A percentile compares a stretch with the other conserved stretches of the same genome.
Evolutionary conservation across 2,329 filamentous ascomycete genomes (phyloP).

Genomic region (Fusarium redolens): DNA sequence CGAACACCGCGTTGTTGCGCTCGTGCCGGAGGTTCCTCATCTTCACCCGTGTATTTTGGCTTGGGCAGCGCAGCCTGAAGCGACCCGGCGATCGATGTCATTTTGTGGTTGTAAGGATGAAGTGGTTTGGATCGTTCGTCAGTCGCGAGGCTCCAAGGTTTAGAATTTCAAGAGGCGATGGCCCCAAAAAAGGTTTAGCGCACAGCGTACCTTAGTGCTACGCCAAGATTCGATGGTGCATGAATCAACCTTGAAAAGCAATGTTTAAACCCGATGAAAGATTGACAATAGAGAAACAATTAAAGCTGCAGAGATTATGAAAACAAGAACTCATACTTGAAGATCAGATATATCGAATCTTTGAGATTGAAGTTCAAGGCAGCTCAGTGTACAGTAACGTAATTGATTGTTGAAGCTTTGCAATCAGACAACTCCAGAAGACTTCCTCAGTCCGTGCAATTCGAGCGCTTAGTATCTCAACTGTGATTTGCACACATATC

Average conservation of each 20-base stretch:
- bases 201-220: not conserved
- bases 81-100: slow-evolving; percentile 76
- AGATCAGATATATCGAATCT: not conserved
- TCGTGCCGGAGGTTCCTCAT: slow-evolving; percentile 80
- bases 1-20: slow-evolving; percentile 82
- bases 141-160: slow-evolving; percentile 36
- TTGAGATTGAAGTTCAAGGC: not conserved
- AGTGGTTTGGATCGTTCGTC: slow-evolving; percentile 35
- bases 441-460: not conserved
- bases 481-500: not conserved
- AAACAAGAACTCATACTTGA: not conserved
- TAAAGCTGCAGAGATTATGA: not conserved
- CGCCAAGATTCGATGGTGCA: slow-evolving; percentile 5
- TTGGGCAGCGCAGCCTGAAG: slow-evolving; percentile 86
- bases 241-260: not conserved
- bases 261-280: not conserved
- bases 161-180: slow-evolving; percentile 51
- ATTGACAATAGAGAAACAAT: not conserved
- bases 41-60: slow-evolving; percentile 89
- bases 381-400: not conserved
- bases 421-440: not conserved
- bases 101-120: slow-evolving; percentile 49
- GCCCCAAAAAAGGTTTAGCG: slow-evolving; percentile 48
- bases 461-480: not conserved
- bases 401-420: not conserved